Base-by-base conservation (phyloP, 108 stramenopile genomes). In the Conticribra weissflogii region DNA sequence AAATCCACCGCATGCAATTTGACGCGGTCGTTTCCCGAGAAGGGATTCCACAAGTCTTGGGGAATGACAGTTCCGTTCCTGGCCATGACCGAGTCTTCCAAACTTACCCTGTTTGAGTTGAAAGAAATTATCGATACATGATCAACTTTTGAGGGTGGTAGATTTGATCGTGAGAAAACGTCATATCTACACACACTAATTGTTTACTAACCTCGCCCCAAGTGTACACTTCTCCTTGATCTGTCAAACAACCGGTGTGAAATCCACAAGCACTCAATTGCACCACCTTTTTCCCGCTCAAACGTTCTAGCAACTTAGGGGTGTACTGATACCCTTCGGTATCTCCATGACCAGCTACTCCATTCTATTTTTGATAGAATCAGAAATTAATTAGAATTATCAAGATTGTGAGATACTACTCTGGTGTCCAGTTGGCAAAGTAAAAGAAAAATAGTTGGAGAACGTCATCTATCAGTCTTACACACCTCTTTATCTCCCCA, bases 221-320 rank as follows among this genome's bases (percentile, higher is more conserved):
- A 15, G 93, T 92, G 66, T 81, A 97, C 19, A 95, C 71, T 59
- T 96, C 90, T 24, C 86, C 90, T 45, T 64, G 66, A 66, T 95
- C 91, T 2, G 93, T 93, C 81, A 96, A 81, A 68, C 90, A 94
- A 21, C 91, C 95, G 14, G 97, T 96, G 72, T 97, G 97, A 70
- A 98, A 98, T 18, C 96, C 97, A 74, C 97, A 98, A 9, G 97
- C 97, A 58, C 88, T 86, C 31, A 98, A 60, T 74, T 96, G 96
- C 14, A 90, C 91, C 29, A 97, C 88, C 48, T 72, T 75, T 76
- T 90, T 95, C 17, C 83, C 86, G 54, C 86, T 81, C 68, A 98
- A 76, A 15, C 86, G 65, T 63, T 93, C 91, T 61, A 98, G 61
- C 27, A 92, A 68, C 32, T 92, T 87, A 27, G 97, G 97, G 15